A percentile compares a stretch with the other conserved stretches of the same genome.
phyloP scores from a whole-genome alignment of 2,329 filamentous ascomycete species.

The Fusarium miscanthi region DNA sequence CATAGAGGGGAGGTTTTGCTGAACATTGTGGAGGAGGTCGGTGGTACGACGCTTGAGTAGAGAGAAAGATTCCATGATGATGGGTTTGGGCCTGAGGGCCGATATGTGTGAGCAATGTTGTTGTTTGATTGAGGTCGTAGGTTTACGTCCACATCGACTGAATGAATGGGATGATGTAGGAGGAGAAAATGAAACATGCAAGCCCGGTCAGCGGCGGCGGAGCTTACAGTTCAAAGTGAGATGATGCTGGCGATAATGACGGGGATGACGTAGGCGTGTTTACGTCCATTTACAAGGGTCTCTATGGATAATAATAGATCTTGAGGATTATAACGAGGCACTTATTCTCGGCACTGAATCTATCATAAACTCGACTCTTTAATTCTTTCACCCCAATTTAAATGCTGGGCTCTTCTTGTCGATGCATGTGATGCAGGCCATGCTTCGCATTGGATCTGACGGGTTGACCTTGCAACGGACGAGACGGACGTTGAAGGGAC shows the following conservation, averaged over 20 bases:
- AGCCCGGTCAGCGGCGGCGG: slow-evolving; percentile 33
- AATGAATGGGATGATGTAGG: slow-evolving; percentile 27
- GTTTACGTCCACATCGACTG: not conserved
- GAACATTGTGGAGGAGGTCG: slow-evolving; percentile 62
- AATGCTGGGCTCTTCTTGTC: not conserved
- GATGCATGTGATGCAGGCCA: slow-evolving; percentile 20
- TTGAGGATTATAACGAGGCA: not conserved
- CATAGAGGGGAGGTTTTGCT: slow-evolving; percentile 57
- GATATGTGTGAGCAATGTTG: not conserved
- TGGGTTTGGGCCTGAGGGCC: slow-evolving; percentile 24
- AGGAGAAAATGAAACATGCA: slow-evolving; percentile 10
- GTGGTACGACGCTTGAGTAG: slow-evolving; percentile 66
- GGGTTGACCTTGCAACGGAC: not conserved
- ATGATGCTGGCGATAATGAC: slow-evolving; percentile 27
- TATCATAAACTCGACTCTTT: not conserved
- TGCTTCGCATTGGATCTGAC: not conserved
- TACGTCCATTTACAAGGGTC: slow-evolving; percentile 19
- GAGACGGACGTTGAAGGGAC: slow-evolving; percentile 21
- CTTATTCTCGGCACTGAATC: not conserved
- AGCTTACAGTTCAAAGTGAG: slow-evolving; percentile 37
- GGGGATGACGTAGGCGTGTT: slow-evolving; percentile 37
- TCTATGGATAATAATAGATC: slow-evolving; percentile 11
- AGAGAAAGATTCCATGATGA: slow-evolving; percentile 60
- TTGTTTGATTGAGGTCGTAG: not conserved
- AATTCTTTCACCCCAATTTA: not conserved